Evolutionary conservation across 345 rosid species (phyloP), one percentile per base, ranked within the genome.

Genomic region (Salix suchowensis): DNA sequence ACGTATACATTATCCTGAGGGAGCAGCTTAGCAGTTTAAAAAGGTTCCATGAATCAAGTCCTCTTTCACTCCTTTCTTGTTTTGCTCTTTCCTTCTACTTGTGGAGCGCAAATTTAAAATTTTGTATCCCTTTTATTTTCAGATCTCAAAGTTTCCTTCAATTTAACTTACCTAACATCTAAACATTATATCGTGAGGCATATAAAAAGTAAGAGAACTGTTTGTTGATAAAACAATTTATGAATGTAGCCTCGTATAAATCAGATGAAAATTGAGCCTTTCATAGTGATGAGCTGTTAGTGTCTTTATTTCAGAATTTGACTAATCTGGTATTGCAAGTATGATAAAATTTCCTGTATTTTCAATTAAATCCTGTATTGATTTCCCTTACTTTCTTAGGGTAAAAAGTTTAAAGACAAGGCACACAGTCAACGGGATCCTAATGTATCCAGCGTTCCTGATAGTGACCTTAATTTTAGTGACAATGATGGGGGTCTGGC

Each of bases 341-440:
- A 7, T 42, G 55, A 30, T 8, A 24, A 19, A 12, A 42, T 44
- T 30, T 44, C 65, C 18, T 32, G 15, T 18, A 11, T 64, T 48
- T 40, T 74, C n/a, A 15, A 8, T 14, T 12, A 13, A 39, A 37
- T 4, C 7, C 28, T 67, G 23, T 4, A 2, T 26, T 76, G 65
- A 44, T 15, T 44, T 67, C 9, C 46, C 15, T 28, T 60, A 65
- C 44, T 74, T 82, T 77, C 82, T 65, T 84, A 96, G 98, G 99
- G 96, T 81, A 92, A 93, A 85, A 96, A 96, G 78, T 96, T 96
- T 76, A 96, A 93, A 85, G 98, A 93, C 81, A 96, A 92, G 81
- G 71, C 87, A 71, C 89, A 88, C 12, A 80, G 85, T 84, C 93
- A 89, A 72, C 85, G 74, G 14, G 97, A 88, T 44, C 85, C 86